A percentile compares a stretch with the other conserved stretches of the same genome.
phyloP scores from a whole-genome alignment of 2,329 filamentous ascomycete genomes.

The Fusarium pseudograminearum region DNA sequence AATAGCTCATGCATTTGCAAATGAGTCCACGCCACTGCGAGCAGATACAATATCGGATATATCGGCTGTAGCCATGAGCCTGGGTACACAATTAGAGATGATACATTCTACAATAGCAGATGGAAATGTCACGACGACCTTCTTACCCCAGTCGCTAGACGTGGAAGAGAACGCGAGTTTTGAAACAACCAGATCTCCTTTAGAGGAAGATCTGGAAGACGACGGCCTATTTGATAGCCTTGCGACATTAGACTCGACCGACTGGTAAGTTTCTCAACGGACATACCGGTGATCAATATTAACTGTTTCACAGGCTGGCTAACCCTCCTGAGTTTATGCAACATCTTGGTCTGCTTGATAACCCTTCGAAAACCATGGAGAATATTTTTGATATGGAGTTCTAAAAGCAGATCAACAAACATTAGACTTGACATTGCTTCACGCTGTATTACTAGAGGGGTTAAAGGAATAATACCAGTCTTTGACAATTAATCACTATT shows the following conservation, averaged over 20 bases:
- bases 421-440: neutral
- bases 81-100: neutral
- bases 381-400: constrained; percentile 11
- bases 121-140: too few relatives aligned
- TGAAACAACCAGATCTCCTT: neutral
- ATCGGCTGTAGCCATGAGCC: too few relatives aligned
- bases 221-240: constrained; percentile 20
- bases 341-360: constrained; percentile 15
- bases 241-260: neutral
- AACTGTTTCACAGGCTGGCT: neutral
- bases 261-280: neutral
- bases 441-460: too few relatives aligned
- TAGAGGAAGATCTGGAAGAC: neutral
- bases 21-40: too few relatives aligned
- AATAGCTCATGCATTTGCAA: accelerated
- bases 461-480: neutral
- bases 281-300: accelerated
- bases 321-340: constrained; percentile 26
- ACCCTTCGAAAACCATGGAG: neutral
- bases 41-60: neutral
- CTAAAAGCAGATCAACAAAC: neutral
- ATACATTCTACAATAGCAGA: neutral
- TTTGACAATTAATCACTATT: neutral
- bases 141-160: accelerated
- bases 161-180: accelerated